A percentile compares a stretch with the other conserved stretches of the same genome.
phyloP scores from a whole-genome alignment of 768 basidiomycete species.

The Hirschioporus abietinus region DNA sequence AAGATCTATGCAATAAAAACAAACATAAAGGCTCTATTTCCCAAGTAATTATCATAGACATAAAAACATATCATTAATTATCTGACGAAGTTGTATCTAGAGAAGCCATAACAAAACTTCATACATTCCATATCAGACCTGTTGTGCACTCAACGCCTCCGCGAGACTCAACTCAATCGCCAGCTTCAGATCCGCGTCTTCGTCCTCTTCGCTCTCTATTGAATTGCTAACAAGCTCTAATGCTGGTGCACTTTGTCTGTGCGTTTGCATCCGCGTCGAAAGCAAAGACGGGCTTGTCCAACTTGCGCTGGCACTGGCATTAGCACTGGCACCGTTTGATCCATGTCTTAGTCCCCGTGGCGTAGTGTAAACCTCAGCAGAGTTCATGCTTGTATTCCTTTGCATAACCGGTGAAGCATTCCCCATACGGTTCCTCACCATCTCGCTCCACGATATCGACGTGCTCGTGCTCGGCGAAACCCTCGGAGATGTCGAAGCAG shows the following conservation, averaged over 20 bases:
- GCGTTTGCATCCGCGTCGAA: slow-evolving; percentile 2
- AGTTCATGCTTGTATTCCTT: not conserved
- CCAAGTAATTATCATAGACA: not conserved
- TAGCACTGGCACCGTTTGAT: slow-evolving; percentile 6
- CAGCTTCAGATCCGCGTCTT: slow-evolving; percentile 60
- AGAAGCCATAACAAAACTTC: not conserved
- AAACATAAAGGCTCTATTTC: not conserved
- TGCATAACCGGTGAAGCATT: not conserved
- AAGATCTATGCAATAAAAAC: no score
- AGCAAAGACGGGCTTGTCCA: slow-evolving; percentile 1
- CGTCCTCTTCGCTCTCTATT: slow-evolving; percentile 26
- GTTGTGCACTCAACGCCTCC: slow-evolving; percentile 39
- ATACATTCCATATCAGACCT: not conserved
- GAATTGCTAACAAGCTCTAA: not conserved
- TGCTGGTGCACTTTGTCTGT: not conserved
- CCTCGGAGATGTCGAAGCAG: not conserved
- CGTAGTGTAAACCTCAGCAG: not conserved
- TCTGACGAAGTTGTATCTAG: no score
- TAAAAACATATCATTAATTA: not conserved
- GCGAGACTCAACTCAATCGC: slow-evolving; percentile 69
- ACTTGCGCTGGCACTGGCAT: slow-evolving; percentile 4
- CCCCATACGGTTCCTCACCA: slow-evolving; percentile 6
- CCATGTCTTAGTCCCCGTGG: slow-evolving; percentile 4
- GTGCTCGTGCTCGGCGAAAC: slow-evolving; percentile 12
- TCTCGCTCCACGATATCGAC: slow-evolving; percentile 11